Base-by-base conservation (phyloP, 352 stramenopile species). In the Phytophthora pistaciae region DNA sequence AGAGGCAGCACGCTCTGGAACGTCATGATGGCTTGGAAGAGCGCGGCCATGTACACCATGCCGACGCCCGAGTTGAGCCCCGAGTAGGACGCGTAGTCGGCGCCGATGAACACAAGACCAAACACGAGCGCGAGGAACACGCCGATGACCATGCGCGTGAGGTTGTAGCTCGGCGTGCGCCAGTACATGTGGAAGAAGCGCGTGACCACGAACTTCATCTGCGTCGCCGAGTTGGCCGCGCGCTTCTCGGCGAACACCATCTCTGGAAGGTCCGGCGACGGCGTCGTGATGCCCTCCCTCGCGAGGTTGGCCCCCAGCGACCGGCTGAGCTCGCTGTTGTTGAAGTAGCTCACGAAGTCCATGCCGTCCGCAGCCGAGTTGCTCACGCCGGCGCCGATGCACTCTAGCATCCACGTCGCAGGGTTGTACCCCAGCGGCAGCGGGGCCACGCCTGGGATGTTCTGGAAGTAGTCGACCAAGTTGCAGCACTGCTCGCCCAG, bases 381-480 rank as follows among this genome's bases (percentile, higher is more conserved):
- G 57, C 44, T 72, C 6, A 77, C 64, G 20, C 79, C 87, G 16
- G 78, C 81, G 14, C 81, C 79, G 16, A 88, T 87, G 13, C 75
- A 80, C 14, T 88, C 79, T 0, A 97, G 68, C 88, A 97, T 96
- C 87, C 89, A 97, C 10, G 88, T 95, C 6, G 90, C 88, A 10
- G 91, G 91, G 56, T 81, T 81, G 62, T 72, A 71, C 0, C 52
- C 67, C 42, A 25, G 46, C n/a, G 80, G 76, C 25, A 74, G 68
- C 8, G 81, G 74, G 25, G 63, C n/a, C 21, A 82, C 66, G 36
- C 72, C 71, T 3, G 71, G 53, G 23, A 89, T 79, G 3, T 20
- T 25, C 31, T 84, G 70, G 36, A 89, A 86, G 72, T 88, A 86
- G 36, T 79, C 60, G 44, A 86, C 75, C 60, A 90, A 31, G 10